Evolutionary conservation across 1,284 basidiomycete species (phyloP).

Genomic region (Cryptococcus sp.): DNA sequence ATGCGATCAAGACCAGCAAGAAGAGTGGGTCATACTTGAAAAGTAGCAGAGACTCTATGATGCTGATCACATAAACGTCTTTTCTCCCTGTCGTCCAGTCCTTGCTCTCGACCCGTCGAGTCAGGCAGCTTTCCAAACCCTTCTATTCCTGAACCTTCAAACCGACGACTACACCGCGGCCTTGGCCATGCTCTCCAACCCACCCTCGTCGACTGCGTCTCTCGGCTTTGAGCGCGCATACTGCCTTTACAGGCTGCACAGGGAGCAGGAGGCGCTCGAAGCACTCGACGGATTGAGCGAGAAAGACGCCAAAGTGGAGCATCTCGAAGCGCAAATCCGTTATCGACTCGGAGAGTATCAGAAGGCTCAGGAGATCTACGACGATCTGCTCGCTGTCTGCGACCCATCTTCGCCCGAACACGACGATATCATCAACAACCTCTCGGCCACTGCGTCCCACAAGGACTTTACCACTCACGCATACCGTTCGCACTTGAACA

Average conservation of each 20-base stretch:
- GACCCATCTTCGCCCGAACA: constrained; percentile 81
- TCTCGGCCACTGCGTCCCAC: constrained; percentile 73
- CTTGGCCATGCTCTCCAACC: constrained; percentile 50
- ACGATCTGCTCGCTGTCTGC: constrained; percentile 70
- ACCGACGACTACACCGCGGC: constrained; percentile 65
- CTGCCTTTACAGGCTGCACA: constrained; percentile 74
- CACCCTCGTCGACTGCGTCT: constrained; percentile 24
- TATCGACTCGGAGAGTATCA: constrained; percentile 77
- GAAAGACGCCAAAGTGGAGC: constrained; percentile 66
- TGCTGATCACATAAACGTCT: not conserved
- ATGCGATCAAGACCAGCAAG: constrained; percentile 83
- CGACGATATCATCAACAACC: constrained; percentile 78
- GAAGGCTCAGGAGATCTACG: constrained; percentile 71
- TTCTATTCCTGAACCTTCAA: constrained; percentile 78
- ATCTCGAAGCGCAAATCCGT: constrained; percentile 78
- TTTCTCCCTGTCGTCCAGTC: constrained; percentile 58
- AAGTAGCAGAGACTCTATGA: not conserved
- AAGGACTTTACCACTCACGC: constrained; percentile 74
- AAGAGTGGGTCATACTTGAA: constrained; percentile 63
- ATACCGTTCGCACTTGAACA: constrained; percentile 59
- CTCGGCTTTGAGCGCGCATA: constrained; percentile 73
- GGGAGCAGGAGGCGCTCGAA: constrained; percentile 65
- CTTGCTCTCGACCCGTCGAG: constrained; percentile 68
- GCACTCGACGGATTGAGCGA: constrained; percentile 58
- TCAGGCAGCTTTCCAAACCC: constrained; percentile 70